phyloP scores from a whole-genome alignment of 345 rosid species.

The Mallotus nudiflorus region DNA sequence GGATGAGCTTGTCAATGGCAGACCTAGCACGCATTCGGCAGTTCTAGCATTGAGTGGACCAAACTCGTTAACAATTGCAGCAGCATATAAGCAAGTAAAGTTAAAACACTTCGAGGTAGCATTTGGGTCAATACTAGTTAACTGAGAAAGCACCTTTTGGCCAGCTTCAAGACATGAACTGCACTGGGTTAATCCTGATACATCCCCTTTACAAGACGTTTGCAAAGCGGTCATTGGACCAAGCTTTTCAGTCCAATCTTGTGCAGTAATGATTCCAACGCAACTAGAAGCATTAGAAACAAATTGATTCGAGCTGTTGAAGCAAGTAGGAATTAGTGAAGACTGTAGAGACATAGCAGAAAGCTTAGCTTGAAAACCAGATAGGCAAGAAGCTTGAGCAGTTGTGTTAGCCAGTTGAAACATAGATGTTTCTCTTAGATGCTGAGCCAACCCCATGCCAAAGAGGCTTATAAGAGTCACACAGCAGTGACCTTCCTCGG shows the following conservation, averaged over 20 bases:
- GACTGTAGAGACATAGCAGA: conserved; percentile 31
- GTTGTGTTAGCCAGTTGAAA: conserved; percentile 41
- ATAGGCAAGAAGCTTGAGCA: conserved; percentile 41
- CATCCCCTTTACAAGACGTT: conserved; percentile 42
- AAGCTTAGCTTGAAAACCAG: conserved; percentile 39
- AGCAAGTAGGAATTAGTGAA: conserved; percentile 44
- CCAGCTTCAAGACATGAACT: conserved; percentile 57
- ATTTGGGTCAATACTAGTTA: conserved; percentile 31
- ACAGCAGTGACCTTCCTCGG: conserved; percentile 41
- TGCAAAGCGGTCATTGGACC: conserved; percentile 38
- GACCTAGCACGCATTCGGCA: conserved; percentile 47
- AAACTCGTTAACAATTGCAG: conserved; percentile 44
- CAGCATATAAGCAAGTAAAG: conserved; percentile 45
- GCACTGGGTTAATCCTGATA: conserved; percentile 40
- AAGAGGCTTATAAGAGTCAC: conserved; percentile 47
- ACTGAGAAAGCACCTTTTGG: conserved; percentile 31
- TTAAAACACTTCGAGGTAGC: conserved; percentile 40
- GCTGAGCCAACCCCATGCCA: conserved; percentile 52
- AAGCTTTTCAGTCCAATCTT: conserved; percentile 46
- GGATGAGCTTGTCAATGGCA: conserved; percentile 34
- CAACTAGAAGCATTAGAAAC: conserved; percentile 41
- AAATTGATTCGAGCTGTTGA: conserved; percentile 35
- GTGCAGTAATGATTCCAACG: conserved; percentile 37
- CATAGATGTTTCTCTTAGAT: conserved; percentile 46
- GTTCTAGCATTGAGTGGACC: conserved; percentile 44